phyloP scores from a whole-genome alignment of 2,329 filamentous ascomycete species.

The Cladophialophora bantiana region DNA sequence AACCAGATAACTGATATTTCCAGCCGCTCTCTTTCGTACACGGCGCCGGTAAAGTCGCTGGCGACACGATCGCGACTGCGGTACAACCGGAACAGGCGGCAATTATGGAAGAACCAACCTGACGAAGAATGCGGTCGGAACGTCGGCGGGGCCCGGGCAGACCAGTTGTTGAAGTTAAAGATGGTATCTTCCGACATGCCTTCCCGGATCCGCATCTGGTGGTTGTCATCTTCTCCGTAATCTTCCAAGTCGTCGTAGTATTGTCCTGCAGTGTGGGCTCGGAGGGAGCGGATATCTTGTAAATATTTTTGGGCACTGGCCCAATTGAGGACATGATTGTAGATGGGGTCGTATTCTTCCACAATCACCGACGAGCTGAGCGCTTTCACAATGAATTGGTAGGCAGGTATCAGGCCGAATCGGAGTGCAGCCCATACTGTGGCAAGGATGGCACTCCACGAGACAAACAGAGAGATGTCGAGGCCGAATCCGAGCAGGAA shows the following conservation, averaged over 20 bases:
- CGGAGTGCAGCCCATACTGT: slow-evolving; percentile 49
- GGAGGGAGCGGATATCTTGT: slow-evolving; percentile 60
- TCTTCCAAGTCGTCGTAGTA: slow-evolving; percentile 48
- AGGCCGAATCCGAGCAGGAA: slow-evolving; percentile 55
- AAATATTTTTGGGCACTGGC: slow-evolving; percentile 62
- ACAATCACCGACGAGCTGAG: slow-evolving; percentile 59
- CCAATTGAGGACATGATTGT: slow-evolving; percentile 66
- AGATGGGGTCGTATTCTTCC: slow-evolving; percentile 65
- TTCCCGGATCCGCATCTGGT: slow-evolving; percentile 11
- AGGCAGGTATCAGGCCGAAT: slow-evolving; percentile 47
- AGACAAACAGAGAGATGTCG: slow-evolving; percentile 58
- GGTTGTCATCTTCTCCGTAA: slow-evolving; percentile 45
- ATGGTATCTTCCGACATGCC: slow-evolving; percentile 51
- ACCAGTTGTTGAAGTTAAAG: slow-evolving; percentile 60
- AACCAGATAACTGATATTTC: slow-evolving; percentile 57
- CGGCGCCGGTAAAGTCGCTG: slow-evolving; percentile 38
- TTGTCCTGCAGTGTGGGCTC: slow-evolving; percentile 59
- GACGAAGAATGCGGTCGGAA: slow-evolving; percentile 59
- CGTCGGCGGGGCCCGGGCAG: slow-evolving; percentile 54
- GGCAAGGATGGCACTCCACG: slow-evolving; percentile 52
- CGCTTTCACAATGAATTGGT: slow-evolving; percentile 45
- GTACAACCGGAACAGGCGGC: slow-evolving; percentile 52
- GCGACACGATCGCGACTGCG: slow-evolving; percentile 46
- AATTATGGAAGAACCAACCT: slow-evolving; percentile 53
- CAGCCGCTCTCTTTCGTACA: slow-evolving; percentile 51